These are phyloP conservation scores for Eimeria falciformis DNA, from an alignment of 169 alveolate species.

Conservation along the genomic window DNA sequence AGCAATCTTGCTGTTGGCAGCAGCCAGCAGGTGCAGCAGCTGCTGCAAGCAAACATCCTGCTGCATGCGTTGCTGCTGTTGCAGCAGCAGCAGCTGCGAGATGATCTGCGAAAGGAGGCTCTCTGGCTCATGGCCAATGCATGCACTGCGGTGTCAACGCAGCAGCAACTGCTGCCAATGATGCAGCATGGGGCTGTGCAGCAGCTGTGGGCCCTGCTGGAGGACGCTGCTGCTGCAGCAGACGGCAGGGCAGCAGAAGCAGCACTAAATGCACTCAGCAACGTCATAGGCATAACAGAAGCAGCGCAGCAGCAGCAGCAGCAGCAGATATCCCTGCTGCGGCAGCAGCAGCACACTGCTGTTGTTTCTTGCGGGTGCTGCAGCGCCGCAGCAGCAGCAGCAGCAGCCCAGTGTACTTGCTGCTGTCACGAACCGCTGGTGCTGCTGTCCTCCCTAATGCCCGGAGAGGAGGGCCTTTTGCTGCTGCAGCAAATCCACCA, in stretches of 20 bases:
- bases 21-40: constrained; percentile 61
- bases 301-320: constrained; percentile 19
- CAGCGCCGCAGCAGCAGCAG: constrained; percentile 9
- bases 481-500: constrained; percentile 51
- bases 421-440: constrained; percentile 51
- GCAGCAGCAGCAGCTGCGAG: constrained; percentile 15
- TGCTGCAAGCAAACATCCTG: constrained; percentile 11
- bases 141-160: constrained; percentile 59
- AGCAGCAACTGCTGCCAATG: constrained; percentile 52
- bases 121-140: constrained; percentile 68
- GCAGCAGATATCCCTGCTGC: background rate
- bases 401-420: constrained; percentile 37
- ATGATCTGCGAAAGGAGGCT: constrained; percentile 60
- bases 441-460: constrained; percentile 38
- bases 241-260: constrained; percentile 57
- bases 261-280: constrained; percentile 6
- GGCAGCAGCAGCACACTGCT: background rate
- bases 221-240: constrained; percentile 53
- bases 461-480: constrained; percentile 55
- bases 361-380: constrained; percentile 22
- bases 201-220: background rate
- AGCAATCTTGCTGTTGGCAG: constrained; percentile 69
- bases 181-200: constrained; percentile 9
- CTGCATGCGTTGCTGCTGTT: constrained; percentile 41
- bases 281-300: constrained; percentile 1